phyloP scores from a whole-genome alignment of 768 basidiomycete genomes.

The Pluteus cervinus region DNA sequence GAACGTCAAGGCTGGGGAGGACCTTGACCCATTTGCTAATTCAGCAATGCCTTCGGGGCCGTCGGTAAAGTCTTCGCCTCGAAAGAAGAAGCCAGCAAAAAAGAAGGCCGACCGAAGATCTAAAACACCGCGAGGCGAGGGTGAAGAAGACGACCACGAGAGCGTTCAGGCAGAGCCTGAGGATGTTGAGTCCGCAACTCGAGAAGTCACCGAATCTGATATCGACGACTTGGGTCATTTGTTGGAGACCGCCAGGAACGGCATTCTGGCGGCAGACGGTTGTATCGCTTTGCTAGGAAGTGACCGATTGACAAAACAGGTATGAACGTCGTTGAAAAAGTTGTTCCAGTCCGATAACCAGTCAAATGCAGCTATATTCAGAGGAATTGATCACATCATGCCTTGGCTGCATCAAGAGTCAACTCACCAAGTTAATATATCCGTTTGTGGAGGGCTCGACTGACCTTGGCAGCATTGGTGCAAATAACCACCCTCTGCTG shows the following conservation, averaged over 20 bases:
- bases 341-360: not conserved
- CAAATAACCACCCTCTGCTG: constrained; percentile 42
- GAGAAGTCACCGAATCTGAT: constrained; percentile 35
- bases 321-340: constrained; percentile 30
- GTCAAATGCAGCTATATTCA: constrained; percentile 68
- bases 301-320: constrained; percentile 83
- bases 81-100: constrained; percentile 53
- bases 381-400: constrained; percentile 87
- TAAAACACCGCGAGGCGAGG: constrained; percentile 38
- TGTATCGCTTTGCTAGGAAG: constrained; percentile 72
- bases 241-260: constrained; percentile 63
- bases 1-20: constrained; percentile 70
- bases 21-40: constrained; percentile 65
- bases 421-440: constrained; percentile 73
- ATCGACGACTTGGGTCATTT: constrained; percentile 43
- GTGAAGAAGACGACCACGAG: constrained; percentile 27
- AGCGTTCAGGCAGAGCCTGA: constrained; percentile 17
- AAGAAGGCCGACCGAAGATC: constrained; percentile 34
- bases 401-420: constrained; percentile 71
- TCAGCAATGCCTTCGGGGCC: constrained; percentile 16
- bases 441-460: constrained; percentile 76
- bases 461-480: constrained; percentile 27
- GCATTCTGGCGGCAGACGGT: constrained; percentile 79
- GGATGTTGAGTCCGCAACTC: constrained; percentile 9
- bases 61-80: constrained; percentile 34